Percentiles rank a stretch among this genome's conserved stretches.
Conservation (phyloP, 2,329 filamentous ascomycete genomes). For the Pseudocercospora fuligena region DNA sequence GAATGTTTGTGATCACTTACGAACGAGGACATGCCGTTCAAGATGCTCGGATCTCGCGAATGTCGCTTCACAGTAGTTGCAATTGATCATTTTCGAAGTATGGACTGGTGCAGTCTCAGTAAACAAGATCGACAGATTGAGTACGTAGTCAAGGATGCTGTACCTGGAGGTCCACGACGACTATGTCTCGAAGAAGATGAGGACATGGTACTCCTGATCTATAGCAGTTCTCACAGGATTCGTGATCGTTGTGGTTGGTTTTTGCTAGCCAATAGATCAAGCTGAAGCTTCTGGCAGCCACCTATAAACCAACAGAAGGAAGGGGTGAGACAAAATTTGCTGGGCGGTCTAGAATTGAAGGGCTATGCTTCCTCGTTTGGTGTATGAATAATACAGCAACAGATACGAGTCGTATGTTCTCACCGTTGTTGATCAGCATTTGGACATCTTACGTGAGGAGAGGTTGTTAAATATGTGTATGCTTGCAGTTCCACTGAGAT, state of each 20-base stretch:
- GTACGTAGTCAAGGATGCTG: neutral
- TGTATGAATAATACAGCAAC: neutral
- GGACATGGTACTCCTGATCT: neutral
- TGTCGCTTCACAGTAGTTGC: neutral
- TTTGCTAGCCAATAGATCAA: neutral
- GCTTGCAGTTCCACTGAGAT: neutral
- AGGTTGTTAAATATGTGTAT: neutral
- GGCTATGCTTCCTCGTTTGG: neutral
- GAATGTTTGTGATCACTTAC: too few relatives aligned
- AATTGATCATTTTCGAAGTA: neutral
- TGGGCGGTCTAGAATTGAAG: neutral
- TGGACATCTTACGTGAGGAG: slow-evolving; percentile 3
- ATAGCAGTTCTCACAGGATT: neutral
- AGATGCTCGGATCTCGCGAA: slow-evolving; percentile 2
- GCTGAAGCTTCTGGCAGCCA: neutral
- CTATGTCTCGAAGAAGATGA: neutral
- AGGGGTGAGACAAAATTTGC: slow-evolving; percentile 1
- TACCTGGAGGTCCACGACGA: slow-evolving; percentile 2
- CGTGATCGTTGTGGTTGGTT: neutral
- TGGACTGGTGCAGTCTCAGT: neutral
- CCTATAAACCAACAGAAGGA: neutral
- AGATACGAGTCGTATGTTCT: neutral
- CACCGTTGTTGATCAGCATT: neutral
- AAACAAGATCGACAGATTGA: neutral
- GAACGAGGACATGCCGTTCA: slow-evolving; percentile 1